A percentile compares a stretch with the other conserved stretches of the same genome.
Evolutionary conservation across 2,329 filamentous ascomycete species (phyloP).

Genomic region (Trichoderma lentiforme): DNA sequence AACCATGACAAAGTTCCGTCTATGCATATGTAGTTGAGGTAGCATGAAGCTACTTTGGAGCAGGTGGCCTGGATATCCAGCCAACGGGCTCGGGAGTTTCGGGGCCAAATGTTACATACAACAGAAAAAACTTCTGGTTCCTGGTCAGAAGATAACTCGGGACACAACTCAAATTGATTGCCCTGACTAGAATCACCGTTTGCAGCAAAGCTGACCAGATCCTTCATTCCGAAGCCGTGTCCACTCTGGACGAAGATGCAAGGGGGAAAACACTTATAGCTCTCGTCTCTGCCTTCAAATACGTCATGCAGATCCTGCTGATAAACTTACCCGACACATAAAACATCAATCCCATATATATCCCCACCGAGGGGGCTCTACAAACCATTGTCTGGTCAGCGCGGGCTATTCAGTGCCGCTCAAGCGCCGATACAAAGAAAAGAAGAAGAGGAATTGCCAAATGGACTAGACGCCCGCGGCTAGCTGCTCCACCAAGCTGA

Average conservation of each 20-base stretch:
- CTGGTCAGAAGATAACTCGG: background rate
- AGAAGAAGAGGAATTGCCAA: background rate
- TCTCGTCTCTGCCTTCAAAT: background rate
- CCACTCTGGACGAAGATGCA: background rate
- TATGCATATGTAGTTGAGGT: background rate
- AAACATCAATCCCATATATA: background rate
- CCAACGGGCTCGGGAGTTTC: background rate
- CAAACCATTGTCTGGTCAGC: background rate
- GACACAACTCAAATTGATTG: slow-evolving; percentile 5
- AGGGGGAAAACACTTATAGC: background rate
- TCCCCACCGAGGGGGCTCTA: background rate
- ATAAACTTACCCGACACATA: slow-evolving; percentile 5
- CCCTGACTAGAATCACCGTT: background rate
- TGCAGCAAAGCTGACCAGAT: background rate
- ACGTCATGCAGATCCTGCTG: background rate
- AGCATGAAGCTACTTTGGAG: background rate
- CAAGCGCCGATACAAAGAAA: background rate
- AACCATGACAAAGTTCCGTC: background rate
- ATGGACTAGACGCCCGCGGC: background rate
- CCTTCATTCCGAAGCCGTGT: background rate
- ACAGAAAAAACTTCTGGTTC: background rate
- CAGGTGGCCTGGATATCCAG: background rate
- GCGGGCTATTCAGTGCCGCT: background rate
- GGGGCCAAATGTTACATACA: background rate
- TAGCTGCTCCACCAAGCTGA: background rate